Conservation (phyloP, 768 basidiomycete genomes). For the Leccinum disarticulatum region DNA sequence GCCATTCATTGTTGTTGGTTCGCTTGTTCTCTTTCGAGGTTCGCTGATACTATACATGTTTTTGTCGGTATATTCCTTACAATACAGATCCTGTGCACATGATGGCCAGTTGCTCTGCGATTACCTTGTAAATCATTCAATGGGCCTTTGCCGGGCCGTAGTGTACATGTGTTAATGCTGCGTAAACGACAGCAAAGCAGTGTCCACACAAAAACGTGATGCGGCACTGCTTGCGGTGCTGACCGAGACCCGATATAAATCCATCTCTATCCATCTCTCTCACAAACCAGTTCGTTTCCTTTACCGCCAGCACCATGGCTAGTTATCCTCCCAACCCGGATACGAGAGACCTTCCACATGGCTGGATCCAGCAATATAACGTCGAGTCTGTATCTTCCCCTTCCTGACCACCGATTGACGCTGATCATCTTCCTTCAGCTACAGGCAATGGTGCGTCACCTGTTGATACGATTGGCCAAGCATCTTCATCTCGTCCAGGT, state of each 20-base stretch:
- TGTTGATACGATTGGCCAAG: background rate
- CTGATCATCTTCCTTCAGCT: constrained; percentile 42
- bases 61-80: constrained; percentile 29
- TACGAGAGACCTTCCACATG: constrained; percentile 56
- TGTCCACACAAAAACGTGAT: constrained; percentile 25
- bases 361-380: constrained; percentile 72
- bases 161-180: background rate
- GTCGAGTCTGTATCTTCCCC: constrained; percentile 47
- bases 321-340: constrained; percentile 55
- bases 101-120: background rate
- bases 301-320: constrained; percentile 36
- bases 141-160: constrained; percentile 17
- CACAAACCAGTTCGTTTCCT: constrained; percentile 14
- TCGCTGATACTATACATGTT: constrained; percentile 26
- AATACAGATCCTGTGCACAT: constrained; percentile 12
- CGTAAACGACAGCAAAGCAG: constrained; percentile 34
- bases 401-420: constrained; percentile 16
- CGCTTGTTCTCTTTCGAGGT: constrained; percentile 5
- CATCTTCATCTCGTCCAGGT: constrained; percentile 40
- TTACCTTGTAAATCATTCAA: constrained; percentile 5
- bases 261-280: constrained; percentile 20
- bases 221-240: constrained; percentile 17
- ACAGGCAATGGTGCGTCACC: constrained; percentile 58
- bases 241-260: constrained; percentile 19
- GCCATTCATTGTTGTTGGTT: constrained; percentile 2